Percentiles rank a stretch among this genome's conserved stretches.
Conservation (phyloP, 495 filamentous ascomycete species). For the Evansstolkia leycettana region DNA sequence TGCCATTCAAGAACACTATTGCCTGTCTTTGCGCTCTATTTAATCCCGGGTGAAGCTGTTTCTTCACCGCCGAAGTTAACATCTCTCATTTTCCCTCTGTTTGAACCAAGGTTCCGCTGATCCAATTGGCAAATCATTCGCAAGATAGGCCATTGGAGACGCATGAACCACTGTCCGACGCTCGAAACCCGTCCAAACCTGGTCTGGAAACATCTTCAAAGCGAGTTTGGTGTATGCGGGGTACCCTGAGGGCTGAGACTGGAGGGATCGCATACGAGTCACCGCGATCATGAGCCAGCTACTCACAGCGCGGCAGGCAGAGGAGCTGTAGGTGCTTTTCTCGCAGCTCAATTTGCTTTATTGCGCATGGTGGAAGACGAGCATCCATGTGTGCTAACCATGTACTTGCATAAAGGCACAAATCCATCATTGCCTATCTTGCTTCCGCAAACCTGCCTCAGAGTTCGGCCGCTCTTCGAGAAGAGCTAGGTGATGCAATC, state of each 20-base stretch:
- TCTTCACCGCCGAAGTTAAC: too few relatives aligned
- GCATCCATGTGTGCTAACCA: conserved; percentile 2
- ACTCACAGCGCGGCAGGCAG: conserved; percentile 69
- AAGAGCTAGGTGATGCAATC: conserved; percentile 26
- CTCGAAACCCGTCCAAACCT: too few relatives aligned
- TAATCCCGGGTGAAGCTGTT: too few relatives aligned
- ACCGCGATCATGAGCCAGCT: conserved; percentile 53
- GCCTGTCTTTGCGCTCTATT: too few relatives aligned
- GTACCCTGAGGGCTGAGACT: conserved; percentile 7
- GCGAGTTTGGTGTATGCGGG: conserved; percentile 9
- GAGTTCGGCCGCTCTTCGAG: conserved; percentile 50
- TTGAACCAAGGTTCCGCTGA: too few relatives aligned
- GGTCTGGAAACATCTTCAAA: background rate
- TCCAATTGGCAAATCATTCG: too few relatives aligned
- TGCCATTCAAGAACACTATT: too few relatives aligned
- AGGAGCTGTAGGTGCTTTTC: conserved; percentile 61
- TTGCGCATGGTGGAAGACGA: too few relatives aligned
- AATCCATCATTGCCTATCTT: conserved; percentile 82
- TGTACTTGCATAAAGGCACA: conserved; percentile 49
- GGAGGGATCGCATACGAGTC: conserved; percentile 9
- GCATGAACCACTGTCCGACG: too few relatives aligned
- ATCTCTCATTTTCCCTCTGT: too few relatives aligned
- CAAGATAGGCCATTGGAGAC: too few relatives aligned
- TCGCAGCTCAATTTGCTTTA: background rate
- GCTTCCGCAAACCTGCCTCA: conserved; percentile 55